phyloP scores from a whole-genome alignment of 352 stramenopile genomes.

The Phytopythium sindhum region DNA sequence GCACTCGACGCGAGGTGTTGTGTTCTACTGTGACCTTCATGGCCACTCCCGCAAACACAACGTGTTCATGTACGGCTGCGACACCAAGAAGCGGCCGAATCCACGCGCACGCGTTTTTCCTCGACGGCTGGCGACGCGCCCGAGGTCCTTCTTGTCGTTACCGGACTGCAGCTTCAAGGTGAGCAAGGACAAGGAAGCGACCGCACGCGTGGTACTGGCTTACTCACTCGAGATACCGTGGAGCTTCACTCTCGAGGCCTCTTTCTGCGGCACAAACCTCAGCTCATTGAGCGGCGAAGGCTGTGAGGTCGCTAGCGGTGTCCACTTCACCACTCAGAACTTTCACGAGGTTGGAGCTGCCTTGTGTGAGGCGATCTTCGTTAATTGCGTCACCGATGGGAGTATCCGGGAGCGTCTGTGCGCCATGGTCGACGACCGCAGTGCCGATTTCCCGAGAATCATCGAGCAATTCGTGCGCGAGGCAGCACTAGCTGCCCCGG shows the following conservation, averaged over 20 bases:
- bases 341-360: conserved; percentile 41
- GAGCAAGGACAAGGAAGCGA: conserved; percentile 74
- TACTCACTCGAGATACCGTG: conserved; percentile 74
- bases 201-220: conserved; percentile 75
- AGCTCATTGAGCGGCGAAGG: too few relatives aligned
- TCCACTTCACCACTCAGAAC: conserved; percentile 70
- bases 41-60: conserved; percentile 93
- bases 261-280: conserved; percentile 77
- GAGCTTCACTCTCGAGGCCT: conserved; percentile 86
- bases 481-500: conserved; percentile 7
- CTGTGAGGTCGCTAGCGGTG: conserved; percentile 10
- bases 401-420: conserved; percentile 28
- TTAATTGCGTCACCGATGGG: conserved; percentile 34
- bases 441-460: conserved; percentile 25
- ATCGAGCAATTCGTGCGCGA: conserved; percentile 42
- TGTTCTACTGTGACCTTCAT: conserved; percentile 90
- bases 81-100: conserved; percentile 87
- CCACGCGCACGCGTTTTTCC: conserved; percentile 64
- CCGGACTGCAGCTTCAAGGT: conserved; percentile 81
- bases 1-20: conserved; percentile 46
- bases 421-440: conserved; percentile 28
- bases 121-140: conserved; percentile 23
- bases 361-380: conserved; percentile 48
- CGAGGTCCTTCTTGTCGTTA: conserved; percentile 47
- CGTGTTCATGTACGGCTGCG: conserved; percentile 94